Evolutionary conservation across 805 yeast genomes (phyloP).

Genomic region (Nakazawaea wyomingensis): DNA sequence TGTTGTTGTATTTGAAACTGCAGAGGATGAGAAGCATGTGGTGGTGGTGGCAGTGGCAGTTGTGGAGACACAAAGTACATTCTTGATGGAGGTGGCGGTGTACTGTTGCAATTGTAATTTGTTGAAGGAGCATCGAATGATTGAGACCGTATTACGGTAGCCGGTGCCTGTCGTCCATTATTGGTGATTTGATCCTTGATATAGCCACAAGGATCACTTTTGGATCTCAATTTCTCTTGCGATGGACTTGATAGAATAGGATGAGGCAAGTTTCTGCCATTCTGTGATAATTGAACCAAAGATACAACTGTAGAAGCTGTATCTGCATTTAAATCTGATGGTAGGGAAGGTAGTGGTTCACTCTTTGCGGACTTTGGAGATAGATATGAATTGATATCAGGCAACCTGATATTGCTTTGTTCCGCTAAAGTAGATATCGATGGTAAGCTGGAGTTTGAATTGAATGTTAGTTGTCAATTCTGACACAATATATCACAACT

Average conservation of each 20-base stretch:
- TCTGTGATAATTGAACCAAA: slow-evolving; percentile 9
- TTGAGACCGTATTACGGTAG: background rate
- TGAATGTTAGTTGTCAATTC: no score
- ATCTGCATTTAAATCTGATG: background rate
- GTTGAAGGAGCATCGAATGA: background rate
- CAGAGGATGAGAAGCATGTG: no score
- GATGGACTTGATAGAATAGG: slow-evolving; percentile 6
- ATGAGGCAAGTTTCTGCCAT: slow-evolving; percentile 5
- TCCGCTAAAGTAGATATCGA: slow-evolving; percentile 8
- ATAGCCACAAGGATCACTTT: slow-evolving; percentile 2
- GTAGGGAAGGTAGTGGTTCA: background rate
- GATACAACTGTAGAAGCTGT: slow-evolving; percentile 5
- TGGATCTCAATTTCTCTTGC: slow-evolving; percentile 1
- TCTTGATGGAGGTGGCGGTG: background rate
- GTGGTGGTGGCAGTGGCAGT: background rate
- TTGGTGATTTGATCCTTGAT: background rate
- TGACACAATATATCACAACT: no score
- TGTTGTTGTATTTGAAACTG: background rate
- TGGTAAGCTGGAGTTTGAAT: slow-evolving; percentile 7
- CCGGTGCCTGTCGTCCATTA: background rate
- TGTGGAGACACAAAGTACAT: slow-evolving; percentile 1
- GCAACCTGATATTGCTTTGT: slow-evolving; percentile 10
- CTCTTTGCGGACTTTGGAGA: slow-evolving; percentile 1
- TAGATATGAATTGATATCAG: slow-evolving; percentile 2
- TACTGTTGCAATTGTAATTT: background rate